Evolutionary conservation across 129 eudicot species (phyloP).

Genomic region (Centella asiatica): DNA sequence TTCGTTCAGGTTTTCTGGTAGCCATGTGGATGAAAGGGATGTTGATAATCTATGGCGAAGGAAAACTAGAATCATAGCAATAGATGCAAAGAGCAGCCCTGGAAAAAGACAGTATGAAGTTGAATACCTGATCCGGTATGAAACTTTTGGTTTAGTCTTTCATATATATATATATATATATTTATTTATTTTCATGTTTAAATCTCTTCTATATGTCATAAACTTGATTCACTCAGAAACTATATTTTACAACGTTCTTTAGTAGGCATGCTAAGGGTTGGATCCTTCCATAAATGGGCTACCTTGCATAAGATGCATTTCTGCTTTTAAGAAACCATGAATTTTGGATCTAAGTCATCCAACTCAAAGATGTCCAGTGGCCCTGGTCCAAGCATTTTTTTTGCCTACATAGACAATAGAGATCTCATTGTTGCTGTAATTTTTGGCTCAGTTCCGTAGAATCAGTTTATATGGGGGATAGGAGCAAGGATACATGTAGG

Average conservation of each 20-base stretch:
- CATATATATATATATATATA: not conserved
- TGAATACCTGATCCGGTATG: conserved; percentile 50
- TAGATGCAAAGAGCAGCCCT: conserved; percentile 73
- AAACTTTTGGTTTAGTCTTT: not conserved
- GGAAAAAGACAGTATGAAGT: conserved; percentile 60
- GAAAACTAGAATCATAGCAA: conserved; percentile 71
- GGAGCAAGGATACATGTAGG: too few relatives aligned
- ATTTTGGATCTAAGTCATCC: not conserved
- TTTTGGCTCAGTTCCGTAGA: too few relatives aligned
- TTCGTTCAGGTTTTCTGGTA: conserved; percentile 70
- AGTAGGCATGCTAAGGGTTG: not conserved
- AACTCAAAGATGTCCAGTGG: not conserved
- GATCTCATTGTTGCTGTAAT: not conserved
- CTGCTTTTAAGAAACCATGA: not conserved
- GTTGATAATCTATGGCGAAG: conserved; percentile 61
- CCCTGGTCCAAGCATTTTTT: not conserved
- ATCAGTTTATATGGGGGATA: too few relatives aligned
- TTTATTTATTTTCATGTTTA: not conserved
- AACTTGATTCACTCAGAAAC: not conserved
- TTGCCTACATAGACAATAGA: not conserved
- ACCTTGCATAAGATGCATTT: not conserved
- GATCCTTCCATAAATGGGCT: not conserved
- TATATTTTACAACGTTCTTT: not conserved
- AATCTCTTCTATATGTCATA: not conserved
- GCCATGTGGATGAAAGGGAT: conserved; percentile 50